phyloP scores from a whole-genome alignment of 2,329 filamentous ascomycete species.

The Ophiocordyceps unilateralis region DNA sequence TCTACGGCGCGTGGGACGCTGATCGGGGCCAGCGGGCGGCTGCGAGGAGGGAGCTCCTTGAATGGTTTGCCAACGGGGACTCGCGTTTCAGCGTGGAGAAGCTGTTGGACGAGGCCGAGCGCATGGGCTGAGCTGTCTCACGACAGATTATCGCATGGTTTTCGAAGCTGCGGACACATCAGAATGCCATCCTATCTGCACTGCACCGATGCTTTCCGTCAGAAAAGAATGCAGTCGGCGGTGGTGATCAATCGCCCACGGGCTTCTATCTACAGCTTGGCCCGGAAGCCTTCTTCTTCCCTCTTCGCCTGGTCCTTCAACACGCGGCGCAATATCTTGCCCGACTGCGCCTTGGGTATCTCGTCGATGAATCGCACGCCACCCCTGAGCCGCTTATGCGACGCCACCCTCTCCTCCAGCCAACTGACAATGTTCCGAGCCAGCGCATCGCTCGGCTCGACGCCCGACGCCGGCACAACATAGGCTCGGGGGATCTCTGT shows the following conservation, averaged over 20 bases:
- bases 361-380: slow-evolving; percentile 50
- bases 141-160: too few relatives aligned
- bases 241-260: too few relatives aligned
- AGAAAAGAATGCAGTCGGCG: too few relatives aligned
- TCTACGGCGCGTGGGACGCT: slow-evolving; percentile 56
- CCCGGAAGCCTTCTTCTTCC: slow-evolving; percentile 13
- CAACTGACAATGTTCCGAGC: slow-evolving; percentile 18
- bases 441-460: slow-evolving; percentile 15
- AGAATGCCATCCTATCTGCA: too few relatives aligned
- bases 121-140: slow-evolving; percentile 31
- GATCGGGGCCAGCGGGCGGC: slow-evolving; percentile 34
- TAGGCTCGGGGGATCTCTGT: slow-evolving; percentile 48
- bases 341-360: slow-evolving; percentile 51
- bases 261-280: slow-evolving; percentile 19
- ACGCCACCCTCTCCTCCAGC: slow-evolving; percentile 40
- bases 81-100: slow-evolving; percentile 65
- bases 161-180: too few relatives aligned
- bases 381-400: slow-evolving; percentile 52
- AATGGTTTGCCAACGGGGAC: slow-evolving; percentile 71
- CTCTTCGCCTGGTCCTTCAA: slow-evolving; percentile 26
- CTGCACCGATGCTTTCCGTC: too few relatives aligned
- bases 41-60: slow-evolving; percentile 52
- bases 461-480: slow-evolving; percentile 17
- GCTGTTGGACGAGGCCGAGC: slow-evolving; percentile 79
- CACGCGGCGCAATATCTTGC: slow-evolving; percentile 30